These are phyloP conservation scores for Usnea hakonensis DNA, from an alignment of 495 filamentous ascomycete genomes.

Conservation along the genomic window DNA sequence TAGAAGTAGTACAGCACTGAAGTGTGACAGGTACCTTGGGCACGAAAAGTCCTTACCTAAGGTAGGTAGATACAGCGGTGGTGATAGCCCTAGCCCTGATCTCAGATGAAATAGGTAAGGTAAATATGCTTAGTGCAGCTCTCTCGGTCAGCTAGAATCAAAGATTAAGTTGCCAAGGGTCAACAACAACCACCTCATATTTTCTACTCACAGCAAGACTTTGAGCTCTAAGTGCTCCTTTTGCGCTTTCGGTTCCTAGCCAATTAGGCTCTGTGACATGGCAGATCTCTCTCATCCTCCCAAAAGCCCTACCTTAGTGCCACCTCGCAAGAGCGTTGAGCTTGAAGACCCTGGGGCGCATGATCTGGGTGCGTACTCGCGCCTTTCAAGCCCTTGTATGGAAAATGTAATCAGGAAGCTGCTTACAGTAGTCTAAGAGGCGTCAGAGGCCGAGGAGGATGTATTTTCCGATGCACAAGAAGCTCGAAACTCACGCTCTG, in stretches of 20 bases:
- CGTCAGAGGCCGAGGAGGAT: constrained; percentile 68
- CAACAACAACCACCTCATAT: too few species aligned
- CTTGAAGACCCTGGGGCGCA: constrained; percentile 72
- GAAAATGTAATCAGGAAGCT: background rate
- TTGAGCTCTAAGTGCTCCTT: too few species aligned
- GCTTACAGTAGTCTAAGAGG: constrained; percentile 32
- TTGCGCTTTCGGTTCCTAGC: background rate
- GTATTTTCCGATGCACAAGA: constrained; percentile 89
- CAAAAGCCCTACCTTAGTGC: constrained; percentile 42
- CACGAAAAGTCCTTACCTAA: too few species aligned
- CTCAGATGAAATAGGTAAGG: too few species aligned
- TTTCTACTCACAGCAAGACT: too few species aligned
- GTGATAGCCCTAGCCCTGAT: too few species aligned
- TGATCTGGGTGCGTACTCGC: constrained; percentile 57
- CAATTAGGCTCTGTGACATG: background rate
- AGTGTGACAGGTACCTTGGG: too few species aligned
- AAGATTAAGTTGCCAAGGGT: too few species aligned
- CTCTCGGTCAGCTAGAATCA: too few species aligned
- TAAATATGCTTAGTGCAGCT: too few species aligned
- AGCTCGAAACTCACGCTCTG: constrained; percentile 39
- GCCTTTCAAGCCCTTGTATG: background rate
- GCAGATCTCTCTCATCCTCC: constrained; percentile 5
- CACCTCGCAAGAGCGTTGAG: constrained; percentile 57
- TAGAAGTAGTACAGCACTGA: too few species aligned
- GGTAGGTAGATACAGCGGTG: too few species aligned